phyloP scores from a whole-genome alignment of 2,329 filamentous ascomycete species.

The Madurella mycetomatis region DNA sequence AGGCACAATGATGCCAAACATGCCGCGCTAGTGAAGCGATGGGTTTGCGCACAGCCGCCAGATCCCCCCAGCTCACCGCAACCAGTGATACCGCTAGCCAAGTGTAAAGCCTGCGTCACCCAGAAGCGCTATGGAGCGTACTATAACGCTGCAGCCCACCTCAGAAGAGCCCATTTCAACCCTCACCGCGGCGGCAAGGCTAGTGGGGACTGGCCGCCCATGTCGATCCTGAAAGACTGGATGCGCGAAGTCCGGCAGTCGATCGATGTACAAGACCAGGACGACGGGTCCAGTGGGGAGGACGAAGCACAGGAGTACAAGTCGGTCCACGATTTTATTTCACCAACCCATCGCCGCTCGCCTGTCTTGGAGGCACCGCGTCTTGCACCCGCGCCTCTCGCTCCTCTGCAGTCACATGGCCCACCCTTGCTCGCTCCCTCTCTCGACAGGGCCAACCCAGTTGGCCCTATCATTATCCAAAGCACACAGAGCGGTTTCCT shows the following conservation, averaged over 20 bases:
- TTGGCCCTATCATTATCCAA: conserved; percentile 22
- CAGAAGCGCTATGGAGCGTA: conserved; percentile 56
- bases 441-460: conserved; percentile 17
- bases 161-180: conserved; percentile 54
- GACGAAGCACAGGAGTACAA: conserved; percentile 41
- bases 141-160: conserved; percentile 56
- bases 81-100: conserved; percentile 49
- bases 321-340: conserved; percentile 24
- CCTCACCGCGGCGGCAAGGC: conserved; percentile 53
- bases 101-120: conserved; percentile 53
- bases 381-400: conserved; percentile 29
- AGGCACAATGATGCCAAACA: conserved; percentile 61
- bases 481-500: conserved; percentile 17
- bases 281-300: conserved; percentile 50
- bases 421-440: conserved; percentile 25
- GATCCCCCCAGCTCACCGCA: conserved; percentile 37
- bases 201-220: conserved; percentile 55
- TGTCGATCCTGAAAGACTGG: conserved; percentile 56
- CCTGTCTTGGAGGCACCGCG: conserved; percentile 26
- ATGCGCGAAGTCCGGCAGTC: conserved; percentile 55
- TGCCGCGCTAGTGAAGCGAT: conserved; percentile 50
- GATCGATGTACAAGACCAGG: conserved; percentile 42
- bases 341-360: conserved; percentile 26
- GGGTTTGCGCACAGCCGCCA: conserved; percentile 52
- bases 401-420: conserved; percentile 17